phyloP scores from a whole-genome alignment of 441 rosid genomes.

The Manihot esculenta region DNA sequence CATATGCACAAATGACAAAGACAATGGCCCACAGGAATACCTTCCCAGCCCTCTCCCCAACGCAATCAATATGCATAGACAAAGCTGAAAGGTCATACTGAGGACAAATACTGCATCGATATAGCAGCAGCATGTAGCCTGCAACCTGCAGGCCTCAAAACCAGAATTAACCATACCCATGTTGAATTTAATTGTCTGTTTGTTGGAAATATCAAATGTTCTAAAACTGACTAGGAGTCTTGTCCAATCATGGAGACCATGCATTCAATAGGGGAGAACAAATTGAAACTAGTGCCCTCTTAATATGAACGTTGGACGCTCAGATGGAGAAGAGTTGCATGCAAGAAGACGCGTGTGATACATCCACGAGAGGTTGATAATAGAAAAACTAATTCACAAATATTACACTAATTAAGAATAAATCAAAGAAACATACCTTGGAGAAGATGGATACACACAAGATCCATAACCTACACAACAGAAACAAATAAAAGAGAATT shows the following conservation, averaged over 20 bases:
- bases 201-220: slow-evolving; percentile 10
- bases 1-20: too few relatives aligned
- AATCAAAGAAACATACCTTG: slow-evolving; percentile 42
- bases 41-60: too few relatives aligned
- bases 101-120: background rate
- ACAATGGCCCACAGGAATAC: too few relatives aligned
- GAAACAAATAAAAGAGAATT: background rate
- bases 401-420: background rate
- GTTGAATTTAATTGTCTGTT: background rate
- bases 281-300: background rate
- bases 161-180: background rate
- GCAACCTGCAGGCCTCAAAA: background rate
- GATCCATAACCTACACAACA: slow-evolving; percentile 75
- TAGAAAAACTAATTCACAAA: background rate
- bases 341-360: background rate
- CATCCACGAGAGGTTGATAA: background rate
- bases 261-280: background rate
- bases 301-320: slow-evolving; percentile 11
- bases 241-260: background rate
- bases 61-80: too few relatives aligned
- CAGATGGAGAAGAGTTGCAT: background rate
- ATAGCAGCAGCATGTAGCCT: too few relatives aligned
- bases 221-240: background rate
- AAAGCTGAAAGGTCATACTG: background rate
- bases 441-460: slow-evolving; percentile 80